Evolutionary conservation across 2,329 filamentous ascomycete species (phyloP), one percentile per base, ranked within the genome.

Genomic region (Akanthomyces dipterigenus): DNA sequence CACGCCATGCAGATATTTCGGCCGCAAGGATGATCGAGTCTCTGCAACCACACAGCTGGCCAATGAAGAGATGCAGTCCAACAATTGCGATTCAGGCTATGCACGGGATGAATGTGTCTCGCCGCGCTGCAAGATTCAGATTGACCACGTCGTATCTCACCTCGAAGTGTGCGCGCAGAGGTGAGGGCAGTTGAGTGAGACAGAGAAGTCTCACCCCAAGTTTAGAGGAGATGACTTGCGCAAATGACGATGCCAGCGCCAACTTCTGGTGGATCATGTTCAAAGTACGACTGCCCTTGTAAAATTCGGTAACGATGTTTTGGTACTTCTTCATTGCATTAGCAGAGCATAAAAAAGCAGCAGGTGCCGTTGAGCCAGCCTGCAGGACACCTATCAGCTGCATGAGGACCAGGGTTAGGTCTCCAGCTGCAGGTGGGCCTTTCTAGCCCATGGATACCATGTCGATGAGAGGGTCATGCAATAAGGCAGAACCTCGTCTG

Each of bases 311-410:
- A 50, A 14, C 48, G n/a, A 24, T 12, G n/a, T 22, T 28, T 28
- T 12, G 48, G 22, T 34, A 12, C 31, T 50, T 50, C 9, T 50
- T 50, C 18, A 9, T 50, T 20, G 28, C 28, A 36, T 50, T 50
- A 28, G n/a, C 28, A 51, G n/a, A 18, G 18, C 48, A n/a, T 31
- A 18, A 40, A 24, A 20, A 24, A 53, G n/a, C 24, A 53, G 20
- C 34, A 49, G 26, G 16, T 49, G 14, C 24, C 16, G 24, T 49
- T 18, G 22, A 49, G 7, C 22, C 34, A 34, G 42, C n/a, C 42
- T 57, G 31, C 55, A 57, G 55, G 43, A 38, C 28, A 57, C 55
- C 43, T 48, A 38, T 57, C 55, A 28, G 28, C 14, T 48, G 42
- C 53, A 55, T 45, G 42, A 48, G 22, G 26, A n/a, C 20, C 46